Conservation (phyloP, 352 stramenopile genomes). For the Globisporangium okanoganense region DNA sequence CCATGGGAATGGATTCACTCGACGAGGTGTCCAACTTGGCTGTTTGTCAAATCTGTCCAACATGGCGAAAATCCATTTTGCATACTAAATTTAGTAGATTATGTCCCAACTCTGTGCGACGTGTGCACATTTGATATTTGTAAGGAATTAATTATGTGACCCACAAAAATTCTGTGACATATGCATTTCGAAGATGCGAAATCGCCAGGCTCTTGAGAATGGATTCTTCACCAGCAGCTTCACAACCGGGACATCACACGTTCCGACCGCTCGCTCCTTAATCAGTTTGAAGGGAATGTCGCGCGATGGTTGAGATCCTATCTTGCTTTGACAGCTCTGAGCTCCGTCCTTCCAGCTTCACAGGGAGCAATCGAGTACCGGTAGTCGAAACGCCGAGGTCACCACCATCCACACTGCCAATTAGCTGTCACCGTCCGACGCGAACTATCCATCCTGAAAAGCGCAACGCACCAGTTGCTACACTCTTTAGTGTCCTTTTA, state of each 20-base stretch:
- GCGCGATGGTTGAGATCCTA: too few species aligned
- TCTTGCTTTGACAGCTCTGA: too few species aligned
- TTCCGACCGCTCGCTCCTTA: background rate
- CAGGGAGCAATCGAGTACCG: too few species aligned
- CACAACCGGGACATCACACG: background rate
- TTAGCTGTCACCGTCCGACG: too few species aligned
- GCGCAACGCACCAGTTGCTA: too few species aligned
- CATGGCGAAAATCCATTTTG: conserved; percentile 7
- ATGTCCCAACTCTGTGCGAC: conserved; percentile 17
- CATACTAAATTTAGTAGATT: too few species aligned
- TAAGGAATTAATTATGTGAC: conserved; percentile 1
- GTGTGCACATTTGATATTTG: conserved; percentile 17
- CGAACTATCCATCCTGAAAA: too few species aligned
- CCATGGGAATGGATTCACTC: background rate
- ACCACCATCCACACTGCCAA: too few species aligned
- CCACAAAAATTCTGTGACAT: conserved; percentile 5
- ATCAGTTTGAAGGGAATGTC: too few species aligned
- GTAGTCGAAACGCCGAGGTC: too few species aligned
- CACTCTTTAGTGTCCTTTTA: too few species aligned
- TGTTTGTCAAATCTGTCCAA: background rate
- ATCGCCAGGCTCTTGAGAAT: background rate
- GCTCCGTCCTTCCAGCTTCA: too few species aligned
- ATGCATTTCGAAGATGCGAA: background rate
- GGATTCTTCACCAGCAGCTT: background rate
- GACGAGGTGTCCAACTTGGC: background rate